Evolutionary conservation across 352 stramenopile species (phyloP), one percentile per base, ranked within the genome.

Genomic region (Phytophthora cactorum): DNA sequence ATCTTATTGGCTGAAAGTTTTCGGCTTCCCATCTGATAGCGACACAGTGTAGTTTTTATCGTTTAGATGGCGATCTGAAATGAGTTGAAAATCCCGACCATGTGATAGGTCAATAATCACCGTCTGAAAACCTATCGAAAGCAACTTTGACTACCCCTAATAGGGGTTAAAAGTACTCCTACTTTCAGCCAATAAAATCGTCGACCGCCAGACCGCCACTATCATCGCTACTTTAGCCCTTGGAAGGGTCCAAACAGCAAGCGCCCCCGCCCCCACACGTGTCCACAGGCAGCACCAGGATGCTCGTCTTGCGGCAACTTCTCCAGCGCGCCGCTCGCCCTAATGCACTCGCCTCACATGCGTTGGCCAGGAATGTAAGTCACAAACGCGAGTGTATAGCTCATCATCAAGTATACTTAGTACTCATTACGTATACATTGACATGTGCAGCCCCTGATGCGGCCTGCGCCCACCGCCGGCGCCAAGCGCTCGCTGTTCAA

Each of bases 401-500:
- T 43, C 36, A 7, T 43, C 12, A 17, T 15, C 12, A 34, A 34
- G n/a, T 32, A 15, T 44, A 29, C 22, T 22, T 22, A 22, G 22
- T 56, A 46, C 32, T 56, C 14, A 29, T 17, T 29, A 43, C 29
- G 27, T 45, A 45, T 52, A 45, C 49, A 38, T 57, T 45, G 50
- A 44, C 8, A 29, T 56, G 29, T 31, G 17, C 52, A 63, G 52
- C 52, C 44, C n/a, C 47, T 63, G 5, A 28, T 45, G 32, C 54
- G 52, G 17, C 52, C 44, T 1, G 1, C 28, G 17, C 50, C 52
- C 3, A 43, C 45, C 10, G 25, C 56, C 7, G 72, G 70, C 45
- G 59, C 74, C 59, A 80, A 75, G 52, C 85, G 88, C 55, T 84
- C 82, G 68, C 72, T 96, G 51, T 95, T 96, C 70, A 91, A 85